phyloP scores from a whole-genome alignment of 2,329 filamentous ascomycete genomes.

The Trichophyton benhamiae region DNA sequence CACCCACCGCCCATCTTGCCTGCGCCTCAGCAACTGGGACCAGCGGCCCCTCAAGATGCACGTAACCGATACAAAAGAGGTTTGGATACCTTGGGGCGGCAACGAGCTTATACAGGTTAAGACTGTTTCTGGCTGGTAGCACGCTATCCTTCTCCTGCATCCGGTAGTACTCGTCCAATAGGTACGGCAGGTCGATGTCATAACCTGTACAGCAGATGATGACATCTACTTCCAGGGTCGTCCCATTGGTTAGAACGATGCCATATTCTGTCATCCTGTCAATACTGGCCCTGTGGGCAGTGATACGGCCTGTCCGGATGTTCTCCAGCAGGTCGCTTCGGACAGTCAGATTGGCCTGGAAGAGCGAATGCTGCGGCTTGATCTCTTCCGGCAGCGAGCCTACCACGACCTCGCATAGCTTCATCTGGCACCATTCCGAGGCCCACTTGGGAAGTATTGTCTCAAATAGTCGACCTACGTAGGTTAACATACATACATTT shows the following conservation, averaged over 20 bases:
- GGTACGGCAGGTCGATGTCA: slow-evolving; percentile 14
- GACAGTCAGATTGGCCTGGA: slow-evolving; percentile 26
- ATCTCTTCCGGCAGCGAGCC: slow-evolving; percentile 24
- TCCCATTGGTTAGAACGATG: slow-evolving; percentile 20
- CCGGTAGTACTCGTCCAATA: slow-evolving; percentile 15
- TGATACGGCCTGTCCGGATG: slow-evolving; percentile 22
- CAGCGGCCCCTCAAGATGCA: slow-evolving; percentile 22
- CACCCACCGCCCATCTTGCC: slow-evolving; percentile 24
- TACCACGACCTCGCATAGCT: slow-evolving; percentile 21
- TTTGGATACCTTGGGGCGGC: slow-evolving; percentile 21
- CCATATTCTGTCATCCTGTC: slow-evolving; percentile 21
- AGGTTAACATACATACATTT: background rate
- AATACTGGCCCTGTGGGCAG: slow-evolving; percentile 23
- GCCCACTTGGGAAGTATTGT: slow-evolving; percentile 14
- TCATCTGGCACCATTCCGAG: slow-evolving; percentile 21
- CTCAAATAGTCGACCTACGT: slow-evolving; percentile 12
- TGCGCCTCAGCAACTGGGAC: slow-evolving; percentile 25
- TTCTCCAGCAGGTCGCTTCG: slow-evolving; percentile 25
- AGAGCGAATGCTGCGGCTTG: slow-evolving; percentile 24
- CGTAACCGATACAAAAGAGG: slow-evolving; percentile 26
- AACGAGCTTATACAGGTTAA: slow-evolving; percentile 24
- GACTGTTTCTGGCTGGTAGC: slow-evolving; percentile 14
- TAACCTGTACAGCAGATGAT: slow-evolving; percentile 28
- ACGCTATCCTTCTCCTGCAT: slow-evolving; percentile 9
- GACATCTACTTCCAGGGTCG: slow-evolving; percentile 22